Evolutionary conservation across 352 stramenopile genomes (phyloP).

Genomic region (Globisporangium uncinulatum): DNA sequence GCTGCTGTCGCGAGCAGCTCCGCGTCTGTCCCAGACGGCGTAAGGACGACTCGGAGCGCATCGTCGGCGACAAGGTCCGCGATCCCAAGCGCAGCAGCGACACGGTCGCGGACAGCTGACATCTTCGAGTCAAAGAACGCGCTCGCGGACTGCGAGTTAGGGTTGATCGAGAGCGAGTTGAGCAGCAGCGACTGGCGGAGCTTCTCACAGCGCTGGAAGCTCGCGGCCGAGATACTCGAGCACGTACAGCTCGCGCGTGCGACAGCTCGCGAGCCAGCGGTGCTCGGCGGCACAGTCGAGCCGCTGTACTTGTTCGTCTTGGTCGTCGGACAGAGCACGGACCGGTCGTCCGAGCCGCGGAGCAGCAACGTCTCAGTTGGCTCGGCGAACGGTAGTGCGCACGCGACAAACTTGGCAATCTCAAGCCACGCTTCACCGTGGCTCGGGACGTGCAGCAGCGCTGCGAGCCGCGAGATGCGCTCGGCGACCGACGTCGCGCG

Average conservation of each 20-base stretch:
- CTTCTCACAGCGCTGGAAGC: slow-evolving; percentile 57
- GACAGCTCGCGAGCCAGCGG: slow-evolving; percentile 31
- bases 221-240: slow-evolving; percentile 66
- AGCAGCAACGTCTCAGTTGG: slow-evolving; percentile 81
- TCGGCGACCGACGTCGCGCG: slow-evolving; percentile 54
- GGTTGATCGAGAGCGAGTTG: slow-evolving; percentile 79
- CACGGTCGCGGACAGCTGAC: slow-evolving; percentile 34
- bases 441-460: slow-evolving; percentile 61
- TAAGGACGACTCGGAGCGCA: slow-evolving; percentile 55
- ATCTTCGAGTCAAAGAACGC: slow-evolving; percentile 73
- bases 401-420: slow-evolving; percentile 68
- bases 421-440: slow-evolving; percentile 75
- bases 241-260: slow-evolving; percentile 81
- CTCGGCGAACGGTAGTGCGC: slow-evolving; percentile 73
- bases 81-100: slow-evolving; percentile 56
- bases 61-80: slow-evolving; percentile 45
- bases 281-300: slow-evolving; percentile 49
- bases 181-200: slow-evolving; percentile 71
- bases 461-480: slow-evolving; percentile 56
- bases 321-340: slow-evolving; percentile 51
- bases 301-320: slow-evolving; percentile 90
- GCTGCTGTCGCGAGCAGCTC: slow-evolving; percentile 76
- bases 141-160: slow-evolving; percentile 59
- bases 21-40: slow-evolving; percentile 82
- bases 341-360: slow-evolving; percentile 83